Base-by-base conservation (phyloP, 2,329 filamentous ascomycete species). In the Sclerotinia subarctica region DNA sequence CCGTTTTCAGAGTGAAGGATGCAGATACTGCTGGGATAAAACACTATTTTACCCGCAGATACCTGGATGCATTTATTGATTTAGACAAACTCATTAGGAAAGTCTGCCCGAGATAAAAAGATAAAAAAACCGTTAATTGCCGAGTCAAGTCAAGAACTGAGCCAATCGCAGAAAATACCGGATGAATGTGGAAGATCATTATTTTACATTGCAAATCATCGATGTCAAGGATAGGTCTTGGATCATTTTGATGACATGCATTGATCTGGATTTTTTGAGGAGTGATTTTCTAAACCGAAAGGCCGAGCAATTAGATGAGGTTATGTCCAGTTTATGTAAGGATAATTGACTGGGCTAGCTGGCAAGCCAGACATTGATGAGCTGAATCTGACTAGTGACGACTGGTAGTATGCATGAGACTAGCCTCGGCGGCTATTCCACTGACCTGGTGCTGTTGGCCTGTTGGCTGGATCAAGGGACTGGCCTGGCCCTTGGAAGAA, bases 191-290 rank as follows among this genome's bases (percentile, higher is more conserved):
- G 21, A 21, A 35, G n/a, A 62, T 49, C 4, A 35, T 26, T 51
- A 60, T 32, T 21, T 32, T 52, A 19, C 51, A 42, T 10, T 24
- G 15, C 26, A 63, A 51, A 63, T 17, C 58, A 60, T 51, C 17
- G 7, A 63, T 8, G 21, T 42, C 17, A 26, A 21, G 5, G 51
- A 29, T n/a, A 38, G 32, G 51, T 51, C 46, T 26, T 38, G 21
- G 38, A 59, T 46, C 26, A 8, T 62, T 51, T 32, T 46, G 29
- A 35, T 38, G 59, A 32, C n/a, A 51, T 51, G 59, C 59, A 63
- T 46, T 13, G 11, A 42, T 26, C 24, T 29, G 2, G 24, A 42
- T 42, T 15, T 13, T 57, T 42, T 17, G 4, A 32, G 10, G 32
- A 51, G 42, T n/a, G 21, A n/a, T n/a, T 13, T 29, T 19, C 10